Conservation (phyloP, 805 yeast species). For the Pichia membranifaciens region DNA sequence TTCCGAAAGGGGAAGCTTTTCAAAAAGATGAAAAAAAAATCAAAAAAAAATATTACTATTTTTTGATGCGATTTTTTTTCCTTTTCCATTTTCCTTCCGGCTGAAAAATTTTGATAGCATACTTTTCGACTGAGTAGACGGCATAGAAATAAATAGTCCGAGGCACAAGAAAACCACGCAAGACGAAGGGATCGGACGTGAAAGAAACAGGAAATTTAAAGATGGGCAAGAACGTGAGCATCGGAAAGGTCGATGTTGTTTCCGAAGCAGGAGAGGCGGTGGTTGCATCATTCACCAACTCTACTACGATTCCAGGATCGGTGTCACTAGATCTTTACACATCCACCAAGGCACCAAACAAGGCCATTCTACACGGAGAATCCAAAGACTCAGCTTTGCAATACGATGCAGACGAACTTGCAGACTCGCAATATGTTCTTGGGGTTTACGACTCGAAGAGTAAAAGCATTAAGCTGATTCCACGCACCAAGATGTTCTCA, state of each 20-base stretch:
- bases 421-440: conserved; percentile 53
- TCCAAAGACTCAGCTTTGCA: conserved; percentile 49
- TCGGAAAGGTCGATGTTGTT: background rate
- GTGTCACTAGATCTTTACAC: conserved; percentile 60
- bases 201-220: background rate
- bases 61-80: no score
- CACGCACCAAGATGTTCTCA: conserved; percentile 12
- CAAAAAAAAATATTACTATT: background rate
- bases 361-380: conserved; percentile 68
- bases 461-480: conserved; percentile 55
- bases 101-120: no score
- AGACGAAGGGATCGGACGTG: no score
- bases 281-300: conserved; percentile 76
- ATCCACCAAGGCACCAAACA: conserved; percentile 30
- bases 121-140: no score
- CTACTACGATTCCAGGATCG: conserved; percentile 54
- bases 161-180: no score
- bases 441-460: conserved; percentile 69
- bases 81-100: conserved; percentile 1
- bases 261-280: conserved; percentile 11
- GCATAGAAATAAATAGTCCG: no score
- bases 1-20: conserved; percentile 2
- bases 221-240: conserved; percentile 1
- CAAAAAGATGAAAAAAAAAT: background rate
- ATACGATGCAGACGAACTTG: conserved; percentile 55